Conservation (phyloP, 441 rosid genomes). For the Aleurites moluccanus region DNA sequence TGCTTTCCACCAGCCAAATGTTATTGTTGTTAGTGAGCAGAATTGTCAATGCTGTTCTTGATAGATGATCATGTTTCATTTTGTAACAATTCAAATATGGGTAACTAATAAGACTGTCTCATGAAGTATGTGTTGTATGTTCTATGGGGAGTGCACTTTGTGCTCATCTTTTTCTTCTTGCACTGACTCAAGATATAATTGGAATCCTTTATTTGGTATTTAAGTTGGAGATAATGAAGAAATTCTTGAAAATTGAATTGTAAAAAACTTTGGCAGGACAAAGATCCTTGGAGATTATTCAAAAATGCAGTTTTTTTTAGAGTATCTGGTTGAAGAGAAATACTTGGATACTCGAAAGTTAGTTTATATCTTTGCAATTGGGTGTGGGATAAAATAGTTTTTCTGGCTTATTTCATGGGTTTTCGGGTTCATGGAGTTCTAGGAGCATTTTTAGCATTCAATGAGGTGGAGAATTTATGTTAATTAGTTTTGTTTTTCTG, state of each 20-base stretch:
- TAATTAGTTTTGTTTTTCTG: background rate
- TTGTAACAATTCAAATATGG: background rate
- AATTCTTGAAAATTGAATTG: background rate
- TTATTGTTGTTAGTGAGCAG: background rate
- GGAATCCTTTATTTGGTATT: background rate
- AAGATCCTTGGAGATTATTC: conserved; percentile 5
- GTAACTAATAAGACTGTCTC: background rate
- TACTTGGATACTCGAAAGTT: background rate
- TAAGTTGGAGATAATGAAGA: background rate
- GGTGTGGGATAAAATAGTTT: background rate
- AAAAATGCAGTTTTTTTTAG: background rate
- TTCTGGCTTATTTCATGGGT: background rate
- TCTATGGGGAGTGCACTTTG: background rate
- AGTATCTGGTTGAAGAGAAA: background rate
- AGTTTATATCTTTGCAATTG: background rate
- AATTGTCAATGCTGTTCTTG: conserved; percentile 13
- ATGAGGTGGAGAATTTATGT: background rate
- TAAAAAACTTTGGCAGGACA: background rate
- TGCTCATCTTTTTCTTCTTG: background rate
- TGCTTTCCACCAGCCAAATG: background rate
- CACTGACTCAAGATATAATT: background rate
- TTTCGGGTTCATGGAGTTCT: background rate
- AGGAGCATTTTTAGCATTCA: background rate
- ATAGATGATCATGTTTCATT: background rate
- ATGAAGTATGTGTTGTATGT: background rate